These are phyloP conservation scores for Tanacetum coccineum DNA, from an alignment of 129 eudicot genomes.

Conservation along the genomic window DNA sequence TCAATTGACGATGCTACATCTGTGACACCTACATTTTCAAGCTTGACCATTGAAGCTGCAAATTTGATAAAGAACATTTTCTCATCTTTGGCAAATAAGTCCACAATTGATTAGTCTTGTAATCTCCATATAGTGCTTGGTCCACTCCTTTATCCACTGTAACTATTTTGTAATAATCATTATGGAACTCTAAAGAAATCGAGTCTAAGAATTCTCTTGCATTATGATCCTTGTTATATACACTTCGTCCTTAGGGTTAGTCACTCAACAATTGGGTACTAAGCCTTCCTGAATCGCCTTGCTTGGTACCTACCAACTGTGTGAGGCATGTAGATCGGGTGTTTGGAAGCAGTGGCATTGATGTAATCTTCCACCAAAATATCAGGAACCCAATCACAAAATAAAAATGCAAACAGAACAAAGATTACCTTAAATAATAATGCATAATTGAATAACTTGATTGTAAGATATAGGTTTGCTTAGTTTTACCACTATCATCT, in stretches of 20 bases:
- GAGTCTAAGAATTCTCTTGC: constrained; percentile 73
- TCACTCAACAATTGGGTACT: too few relatives aligned
- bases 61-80: constrained; percentile 53
- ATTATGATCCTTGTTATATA: constrained; percentile 39
- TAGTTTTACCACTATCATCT: too few relatives aligned
- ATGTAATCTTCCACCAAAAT: too few relatives aligned
- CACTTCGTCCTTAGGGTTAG: constrained; percentile 54
- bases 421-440: too few relatives aligned
- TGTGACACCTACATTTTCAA: constrained; percentile 63
- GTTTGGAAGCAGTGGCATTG: too few relatives aligned
- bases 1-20: constrained; percentile 58
- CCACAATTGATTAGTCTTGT: constrained; percentile 58
- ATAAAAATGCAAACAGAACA: too few relatives aligned
- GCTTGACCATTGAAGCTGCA: constrained; percentile 71
- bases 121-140: constrained; percentile 47
- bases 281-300: too few relatives aligned
- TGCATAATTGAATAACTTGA: too few relatives aligned
- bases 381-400: too few relatives aligned
- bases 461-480: too few relatives aligned
- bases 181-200: constrained; percentile 59
- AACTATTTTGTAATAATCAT: constrained; percentile 55
- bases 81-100: constrained; percentile 58
- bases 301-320: too few relatives aligned
- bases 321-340: too few relatives aligned
- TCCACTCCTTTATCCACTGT: constrained; percentile 55